phyloP scores from a whole-genome alignment of 192 early-diverging fungal species.

The Spinellus fusiger region DNA sequence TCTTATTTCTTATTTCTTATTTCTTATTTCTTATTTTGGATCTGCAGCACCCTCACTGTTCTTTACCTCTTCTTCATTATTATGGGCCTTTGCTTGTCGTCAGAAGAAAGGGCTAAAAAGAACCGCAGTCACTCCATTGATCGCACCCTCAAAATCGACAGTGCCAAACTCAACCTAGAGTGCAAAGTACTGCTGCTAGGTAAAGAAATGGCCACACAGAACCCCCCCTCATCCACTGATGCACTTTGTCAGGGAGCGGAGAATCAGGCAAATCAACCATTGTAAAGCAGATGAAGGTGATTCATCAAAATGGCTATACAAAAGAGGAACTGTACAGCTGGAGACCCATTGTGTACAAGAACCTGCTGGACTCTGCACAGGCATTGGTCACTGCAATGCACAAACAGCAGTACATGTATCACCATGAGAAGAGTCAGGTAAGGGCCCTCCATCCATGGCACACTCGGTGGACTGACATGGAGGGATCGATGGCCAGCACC shows the following conservation, averaged over 20 bases:
- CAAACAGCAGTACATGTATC: conserved; percentile 19
- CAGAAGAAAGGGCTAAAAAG: conserved; percentile 48
- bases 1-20: background rate
- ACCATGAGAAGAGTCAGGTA: conserved; percentile 3
- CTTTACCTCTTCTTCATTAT: background rate
- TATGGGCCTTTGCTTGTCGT: conserved; percentile 64
- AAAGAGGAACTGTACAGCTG: conserved; percentile 68
- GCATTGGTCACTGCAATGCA: conserved; percentile 65
- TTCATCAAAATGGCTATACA: conserved; percentile 87
- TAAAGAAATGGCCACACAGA: conserved; percentile 15
- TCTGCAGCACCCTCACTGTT: background rate
- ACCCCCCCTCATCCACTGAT: background rate
- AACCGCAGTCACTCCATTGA: conserved; percentile 53
- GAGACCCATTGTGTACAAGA: conserved; percentile 75
- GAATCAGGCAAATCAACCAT: conserved; percentile 95
- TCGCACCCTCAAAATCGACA: conserved; percentile 55
- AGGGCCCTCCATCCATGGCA: conserved; percentile 92
- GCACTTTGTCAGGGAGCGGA: conserved; percentile 54
- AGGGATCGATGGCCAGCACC: conserved; percentile 10
- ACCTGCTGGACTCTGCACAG: conserved; percentile 78
- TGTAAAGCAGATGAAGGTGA: conserved; percentile 96
- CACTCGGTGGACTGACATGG: conserved; percentile 86
- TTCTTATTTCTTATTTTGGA: background rate
- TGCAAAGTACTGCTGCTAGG: conserved; percentile 73
- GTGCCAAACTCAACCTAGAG: conserved; percentile 53